Evolutionary conservation across 768 basidiomycete species (phyloP).

Genomic region (Boletus reticuloceps): DNA sequence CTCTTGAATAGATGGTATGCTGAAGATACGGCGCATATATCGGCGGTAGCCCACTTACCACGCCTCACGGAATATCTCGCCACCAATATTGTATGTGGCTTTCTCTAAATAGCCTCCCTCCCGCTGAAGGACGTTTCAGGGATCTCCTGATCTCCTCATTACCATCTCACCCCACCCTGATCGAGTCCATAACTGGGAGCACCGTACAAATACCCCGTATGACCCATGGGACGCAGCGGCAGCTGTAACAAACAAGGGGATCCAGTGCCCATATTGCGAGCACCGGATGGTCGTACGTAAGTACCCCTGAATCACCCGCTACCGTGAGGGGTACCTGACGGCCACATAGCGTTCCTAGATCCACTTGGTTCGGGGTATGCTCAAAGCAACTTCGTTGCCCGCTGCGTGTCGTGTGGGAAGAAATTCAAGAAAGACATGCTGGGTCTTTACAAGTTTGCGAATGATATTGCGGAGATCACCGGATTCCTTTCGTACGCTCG

Average conservation of each 20-base stretch:
- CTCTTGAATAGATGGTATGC: conserved; percentile 22
- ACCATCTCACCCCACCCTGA: conserved; percentile 3
- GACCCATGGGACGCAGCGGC: conserved; percentile 24
- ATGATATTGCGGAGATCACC: conserved; percentile 27
- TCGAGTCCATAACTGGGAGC: conserved; percentile 9
- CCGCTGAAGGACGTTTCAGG: conserved; percentile 2
- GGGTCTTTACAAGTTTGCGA: conserved; percentile 37
- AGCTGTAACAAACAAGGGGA: conserved; percentile 12
- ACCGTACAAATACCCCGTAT: not conserved
- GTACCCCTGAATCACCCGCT: not conserved
- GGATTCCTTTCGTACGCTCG: conserved; percentile 31
- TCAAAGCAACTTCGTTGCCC: conserved; percentile 37
- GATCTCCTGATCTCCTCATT: conserved; percentile 4
- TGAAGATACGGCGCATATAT: conserved; percentile 13
- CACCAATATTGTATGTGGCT: conserved; percentile 8
- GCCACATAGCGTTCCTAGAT: conserved; percentile 36
- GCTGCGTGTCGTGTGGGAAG: conserved; percentile 35
- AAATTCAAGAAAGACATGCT: conserved; percentile 38
- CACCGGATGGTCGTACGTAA: conserved; percentile 18
- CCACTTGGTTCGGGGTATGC: conserved; percentile 43
- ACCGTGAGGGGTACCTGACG: not conserved
- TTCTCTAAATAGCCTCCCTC: not conserved
- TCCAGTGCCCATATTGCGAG: conserved; percentile 33
- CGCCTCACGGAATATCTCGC: conserved; percentile 7
- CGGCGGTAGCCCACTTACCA: not conserved